Conservation (phyloP, 2,329 filamentous ascomycete species). For the Bipolaris sorokiniana region DNA sequence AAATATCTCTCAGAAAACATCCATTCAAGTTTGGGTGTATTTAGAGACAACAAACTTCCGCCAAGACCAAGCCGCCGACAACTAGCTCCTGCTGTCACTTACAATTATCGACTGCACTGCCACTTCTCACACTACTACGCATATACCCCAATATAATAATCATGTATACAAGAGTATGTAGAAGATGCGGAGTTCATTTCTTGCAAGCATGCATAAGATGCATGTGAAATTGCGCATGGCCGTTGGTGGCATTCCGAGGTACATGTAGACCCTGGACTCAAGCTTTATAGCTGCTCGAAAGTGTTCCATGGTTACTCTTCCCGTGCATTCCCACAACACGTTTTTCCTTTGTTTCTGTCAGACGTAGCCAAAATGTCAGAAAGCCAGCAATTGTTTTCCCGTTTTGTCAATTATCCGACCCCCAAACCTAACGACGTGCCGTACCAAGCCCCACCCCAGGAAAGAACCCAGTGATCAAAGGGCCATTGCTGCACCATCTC, state of each 20-base stretch:
- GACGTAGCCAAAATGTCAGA: conserved; percentile 31
- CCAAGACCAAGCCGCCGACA: too few species aligned
- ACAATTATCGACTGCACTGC: too few species aligned
- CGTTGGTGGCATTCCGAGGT: conserved; percentile 8
- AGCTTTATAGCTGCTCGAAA: neutral
- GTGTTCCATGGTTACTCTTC: neutral
- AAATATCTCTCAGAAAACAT: too few species aligned
- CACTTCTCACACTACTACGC: too few species aligned
- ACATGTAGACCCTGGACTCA: neutral
- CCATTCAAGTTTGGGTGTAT: too few species aligned
- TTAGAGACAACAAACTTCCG: too few species aligned
- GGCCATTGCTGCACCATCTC: conserved; percentile 66
- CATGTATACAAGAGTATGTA: too few species aligned
- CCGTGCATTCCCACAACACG: neutral
- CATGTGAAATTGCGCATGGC: conserved; percentile 6
- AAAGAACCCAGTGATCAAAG: conserved; percentile 73
- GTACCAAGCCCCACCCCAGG: conserved; percentile 44
- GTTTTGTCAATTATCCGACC: conserved; percentile 47
- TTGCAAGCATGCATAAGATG: too few species aligned
- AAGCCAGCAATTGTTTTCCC: conserved; percentile 20
- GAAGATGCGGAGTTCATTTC: too few species aligned
- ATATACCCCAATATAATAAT: too few species aligned
- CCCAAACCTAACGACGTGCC: conserved; percentile 40
- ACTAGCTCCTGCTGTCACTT: too few species aligned
- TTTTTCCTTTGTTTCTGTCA: neutral